Base-by-base conservation (phyloP, 1,284 basidiomycete genomes). In the Earliella scabrosa region DNA sequence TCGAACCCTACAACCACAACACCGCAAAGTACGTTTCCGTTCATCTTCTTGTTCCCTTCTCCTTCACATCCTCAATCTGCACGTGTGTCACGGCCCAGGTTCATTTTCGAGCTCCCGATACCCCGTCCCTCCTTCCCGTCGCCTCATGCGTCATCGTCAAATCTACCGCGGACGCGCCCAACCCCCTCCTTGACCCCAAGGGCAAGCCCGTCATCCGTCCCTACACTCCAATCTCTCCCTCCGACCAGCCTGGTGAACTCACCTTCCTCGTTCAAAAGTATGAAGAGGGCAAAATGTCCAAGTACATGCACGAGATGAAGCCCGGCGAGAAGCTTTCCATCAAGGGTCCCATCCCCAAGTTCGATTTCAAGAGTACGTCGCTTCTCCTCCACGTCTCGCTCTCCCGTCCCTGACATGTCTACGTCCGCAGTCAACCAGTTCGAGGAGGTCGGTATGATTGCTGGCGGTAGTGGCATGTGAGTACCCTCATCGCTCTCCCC, bases 341-440 rank as follows among this genome's bases (percentile, higher is more conserved):
- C 77, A 99, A 99, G 79, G 97, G 93, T 16, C 95, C 95, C 14
- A 85, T 96, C 60, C 70, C 76, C 56, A 98, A 97, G 75, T 90
- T 88, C 77, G 81, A 86, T 36, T 95, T 89, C 80, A 85, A 92
- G 73, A 76, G 89, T 90, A 58, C 48, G 73, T 70, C 7, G 26
- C 41, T 44, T 14, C 6, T 24, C 34, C 18, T 13, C 31, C 23
- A 31, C n/a, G 6, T 21, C 16, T 0, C 11, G 16, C 3, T 21
- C 14, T 6, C 31, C 16, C 2, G 34, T 14, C 21, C 2, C 26
- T 32, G 10, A 31, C 14, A 2, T 29, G 27, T 24, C 23, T 21
- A 18, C 16, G 1, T 26, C 10, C 45, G 27, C 61, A 92, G 90
- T 82, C 64, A 95, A 96, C 73, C 83, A 92, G 70, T 90, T 93